Base-by-base conservation (phyloP, 495 filamentous ascomycete genomes). In the Podospora anserina region DNA sequence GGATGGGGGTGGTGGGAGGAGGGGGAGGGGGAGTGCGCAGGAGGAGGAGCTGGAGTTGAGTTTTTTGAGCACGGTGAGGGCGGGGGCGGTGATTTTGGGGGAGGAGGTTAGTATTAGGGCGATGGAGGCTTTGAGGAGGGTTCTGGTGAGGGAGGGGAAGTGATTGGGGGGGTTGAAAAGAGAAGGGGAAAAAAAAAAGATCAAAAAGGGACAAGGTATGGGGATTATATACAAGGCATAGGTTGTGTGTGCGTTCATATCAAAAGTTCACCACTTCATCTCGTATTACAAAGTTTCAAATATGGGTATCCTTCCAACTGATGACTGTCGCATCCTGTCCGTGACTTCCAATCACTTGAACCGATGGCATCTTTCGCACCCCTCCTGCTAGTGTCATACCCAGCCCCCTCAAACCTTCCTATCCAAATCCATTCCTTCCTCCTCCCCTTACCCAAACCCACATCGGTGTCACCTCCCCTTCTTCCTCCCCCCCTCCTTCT, bases 61-160 rank as follows among this genome's bases (percentile, higher is more conserved):
- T 67, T 99, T 97, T 73, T 81, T 98, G 66, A 92, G 88, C 70
- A 98, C 94, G 2, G 93, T 93, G 15, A 86, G 90, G 57, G 93
- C 94, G 0, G 95, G 95, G 5, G 94, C 92, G 2, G 94, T 99
- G 9, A 91, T 99, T 70, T 86, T 99, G 66, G 86, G 86, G 0
- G 85, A 88, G 72, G 86, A 89, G 68, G 91, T 93, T 75, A 80
- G 93, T 30, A 80, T 82, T 27, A 84, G 85, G 63, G 93, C 92
- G 0, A 80, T 97, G 72, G 86, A 85, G 66, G 91, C 91, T 0
- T 79, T 97, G 70, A 81, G 79, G 63, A 78, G 78, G 26, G 72
- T 83, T 59, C 72, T 87, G 28, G 69, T 62, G 19, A 79, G 78
- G 63, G 72, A 71, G 39, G 39, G 13, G 39, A 49, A 13, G 39